Evolutionary conservation across 1,284 basidiomycete species (phyloP).

Genomic region (Puccinia hordei): DNA sequence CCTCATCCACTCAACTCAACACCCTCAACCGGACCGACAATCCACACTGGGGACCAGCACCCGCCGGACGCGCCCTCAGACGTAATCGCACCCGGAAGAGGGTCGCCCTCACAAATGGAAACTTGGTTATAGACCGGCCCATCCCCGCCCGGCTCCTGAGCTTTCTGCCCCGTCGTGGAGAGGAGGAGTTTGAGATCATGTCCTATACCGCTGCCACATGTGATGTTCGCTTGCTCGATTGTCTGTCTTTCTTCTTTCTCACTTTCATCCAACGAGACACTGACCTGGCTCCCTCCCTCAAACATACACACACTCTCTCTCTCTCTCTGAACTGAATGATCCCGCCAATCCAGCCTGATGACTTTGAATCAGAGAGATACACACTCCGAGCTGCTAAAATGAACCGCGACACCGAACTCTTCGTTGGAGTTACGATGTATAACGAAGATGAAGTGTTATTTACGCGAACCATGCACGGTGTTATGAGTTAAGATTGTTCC

Average conservation of each 20-base stretch:
- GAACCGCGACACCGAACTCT: conserved; percentile 81
- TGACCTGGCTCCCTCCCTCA: neutral
- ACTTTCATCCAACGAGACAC: neutral
- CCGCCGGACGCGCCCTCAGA: conserved; percentile 72
- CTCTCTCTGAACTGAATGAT: neutral
- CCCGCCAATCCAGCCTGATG: conserved; percentile 67
- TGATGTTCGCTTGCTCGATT: conserved; percentile 61
- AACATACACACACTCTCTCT: conserved; percentile 7
- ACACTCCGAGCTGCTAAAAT: conserved; percentile 80
- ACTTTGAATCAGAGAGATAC: conserved; percentile 80
- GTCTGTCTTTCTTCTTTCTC: conserved; percentile 2
- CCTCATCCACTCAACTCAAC: neutral
- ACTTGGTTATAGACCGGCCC: conserved; percentile 78
- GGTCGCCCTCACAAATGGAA: conserved; percentile 69
- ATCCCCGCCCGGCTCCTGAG: conserved; percentile 76
- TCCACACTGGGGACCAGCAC: conserved; percentile 79
- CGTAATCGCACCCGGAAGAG: conserved; percentile 63
- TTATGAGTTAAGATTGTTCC: conserved; percentile 68
- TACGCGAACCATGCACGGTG: conserved; percentile 89
- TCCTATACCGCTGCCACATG: conserved; percentile 83
- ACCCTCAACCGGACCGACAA: conserved; percentile 8
- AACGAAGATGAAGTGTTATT: conserved; percentile 93
- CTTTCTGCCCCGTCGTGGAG: conserved; percentile 75
- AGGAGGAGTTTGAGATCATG: conserved; percentile 79
- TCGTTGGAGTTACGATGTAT: conserved; percentile 95